A percentile compares a stretch with the other conserved stretches of the same genome.
Conservation (phyloP, 352 stramenopile genomes). For the Phytophthora quininea region DNA sequence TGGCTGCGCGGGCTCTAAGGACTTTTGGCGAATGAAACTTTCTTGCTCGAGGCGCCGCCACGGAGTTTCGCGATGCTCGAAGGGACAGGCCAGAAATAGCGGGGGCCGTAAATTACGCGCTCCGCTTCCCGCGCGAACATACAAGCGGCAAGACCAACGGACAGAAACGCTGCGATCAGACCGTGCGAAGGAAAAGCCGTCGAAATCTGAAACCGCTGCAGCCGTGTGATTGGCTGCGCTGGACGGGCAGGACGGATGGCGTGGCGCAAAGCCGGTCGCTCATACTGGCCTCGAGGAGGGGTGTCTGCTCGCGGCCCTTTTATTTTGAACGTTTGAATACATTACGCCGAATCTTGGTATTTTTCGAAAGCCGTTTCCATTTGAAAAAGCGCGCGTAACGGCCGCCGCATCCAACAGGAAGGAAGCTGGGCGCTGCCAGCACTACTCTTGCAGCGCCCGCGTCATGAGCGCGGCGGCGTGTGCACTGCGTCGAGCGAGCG, state of each 20-base stretch:
- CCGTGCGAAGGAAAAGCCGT: conserved; percentile 1
- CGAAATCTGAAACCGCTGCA: conserved; percentile 35
- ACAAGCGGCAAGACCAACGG: conserved; percentile 14
- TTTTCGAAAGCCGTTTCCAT: conserved; percentile 35
- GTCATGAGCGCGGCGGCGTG: too few species aligned
- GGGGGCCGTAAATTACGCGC: not conserved
- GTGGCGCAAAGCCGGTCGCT: not conserved
- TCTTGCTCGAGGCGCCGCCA: conserved; percentile 17
- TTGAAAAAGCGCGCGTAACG: conserved; percentile 45
- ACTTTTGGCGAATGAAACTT: conserved; percentile 90
- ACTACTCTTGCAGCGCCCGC: not conserved
- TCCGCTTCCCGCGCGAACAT: conserved; percentile 5
- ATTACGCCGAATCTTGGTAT: conserved; percentile 10
- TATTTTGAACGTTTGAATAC: conserved; percentile 21
- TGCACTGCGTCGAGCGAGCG: too few species aligned
- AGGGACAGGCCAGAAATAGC: conserved; percentile 1
- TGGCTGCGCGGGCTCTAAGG: conserved; percentile 78
- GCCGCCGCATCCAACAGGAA: conserved; percentile 25
- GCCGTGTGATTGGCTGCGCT: conserved; percentile 1
- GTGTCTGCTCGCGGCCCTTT: conserved; percentile 11
- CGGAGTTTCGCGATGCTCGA: not conserved
- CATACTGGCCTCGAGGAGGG: conserved; percentile 8
- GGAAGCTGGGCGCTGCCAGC: not conserved
- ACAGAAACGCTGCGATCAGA: not conserved
- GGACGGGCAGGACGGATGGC: conserved; percentile 1